phyloP scores from a whole-genome alignment of 768 basidiomycete genomes.

The Leucosporidium creatinivorum region DNA sequence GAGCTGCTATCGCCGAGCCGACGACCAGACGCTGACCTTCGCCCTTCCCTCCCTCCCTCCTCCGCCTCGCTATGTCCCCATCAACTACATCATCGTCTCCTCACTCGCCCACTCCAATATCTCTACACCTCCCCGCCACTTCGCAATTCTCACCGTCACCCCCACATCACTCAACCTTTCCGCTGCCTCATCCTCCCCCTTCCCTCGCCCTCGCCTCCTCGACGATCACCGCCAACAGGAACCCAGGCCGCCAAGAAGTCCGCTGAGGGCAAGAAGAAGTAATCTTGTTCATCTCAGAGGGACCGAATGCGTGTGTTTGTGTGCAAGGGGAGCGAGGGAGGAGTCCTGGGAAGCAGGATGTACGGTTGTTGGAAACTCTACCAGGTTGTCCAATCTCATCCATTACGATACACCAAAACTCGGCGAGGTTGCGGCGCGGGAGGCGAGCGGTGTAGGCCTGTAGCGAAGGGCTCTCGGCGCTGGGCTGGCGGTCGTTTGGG shows the following conservation, averaged over 20 bases:
- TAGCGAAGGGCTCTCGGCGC: too few relatives aligned
- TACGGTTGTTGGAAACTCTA: too few relatives aligned
- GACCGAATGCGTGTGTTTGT: too few relatives aligned
- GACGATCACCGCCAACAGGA: not conserved
- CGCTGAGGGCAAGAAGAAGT: slow-evolving; percentile 25
- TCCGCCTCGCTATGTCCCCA: not conserved
- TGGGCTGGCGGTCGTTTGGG: too few relatives aligned
- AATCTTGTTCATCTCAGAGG: not conserved
- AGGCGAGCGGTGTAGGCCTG: too few relatives aligned
- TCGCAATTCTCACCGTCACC: not conserved
- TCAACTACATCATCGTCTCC: not conserved
- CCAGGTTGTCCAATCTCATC: too few relatives aligned
- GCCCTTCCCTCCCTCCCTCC: not conserved
- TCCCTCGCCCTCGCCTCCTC: not conserved
- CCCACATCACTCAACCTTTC: not conserved
- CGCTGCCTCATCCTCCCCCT: not conserved
- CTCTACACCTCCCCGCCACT: not conserved
- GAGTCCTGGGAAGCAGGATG: too few relatives aligned
- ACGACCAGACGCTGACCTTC: not conserved
- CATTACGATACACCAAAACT: too few relatives aligned
- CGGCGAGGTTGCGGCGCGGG: too few relatives aligned
- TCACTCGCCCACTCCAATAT: not conserved
- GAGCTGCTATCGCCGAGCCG: not conserved
- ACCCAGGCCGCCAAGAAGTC: slow-evolving; percentile 15
- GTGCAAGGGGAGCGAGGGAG: too few relatives aligned